These are phyloP conservation scores for Pleoardoris graminearum DNA, from an alignment of 2,329 filamentous ascomycete genomes.

Conservation along the genomic window DNA sequence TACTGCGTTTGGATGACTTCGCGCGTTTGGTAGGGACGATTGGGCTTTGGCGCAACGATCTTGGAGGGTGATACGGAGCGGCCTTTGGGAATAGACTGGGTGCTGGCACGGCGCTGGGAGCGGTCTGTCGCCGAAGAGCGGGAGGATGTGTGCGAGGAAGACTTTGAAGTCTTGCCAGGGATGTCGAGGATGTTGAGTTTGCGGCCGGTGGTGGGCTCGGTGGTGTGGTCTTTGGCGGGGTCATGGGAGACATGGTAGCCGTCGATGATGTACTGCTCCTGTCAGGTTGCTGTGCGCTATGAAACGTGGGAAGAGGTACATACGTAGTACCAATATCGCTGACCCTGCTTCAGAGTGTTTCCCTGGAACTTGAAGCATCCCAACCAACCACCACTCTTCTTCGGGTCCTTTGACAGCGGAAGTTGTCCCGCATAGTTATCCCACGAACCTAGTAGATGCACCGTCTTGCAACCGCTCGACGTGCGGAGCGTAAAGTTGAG, in stretches of 20 bases:
- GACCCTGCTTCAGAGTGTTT: conserved; percentile 79
- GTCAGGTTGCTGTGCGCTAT: conserved; percentile 5
- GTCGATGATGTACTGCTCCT: conserved; percentile 82
- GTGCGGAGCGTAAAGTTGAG: conserved; percentile 95
- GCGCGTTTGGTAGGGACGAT: conserved; percentile 83
- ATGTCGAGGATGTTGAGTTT: conserved; percentile 98
- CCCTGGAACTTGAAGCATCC: conserved; percentile 96
- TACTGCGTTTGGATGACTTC: conserved; percentile 84
- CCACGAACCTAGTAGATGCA: conserved; percentile 97
- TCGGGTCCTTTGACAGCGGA: conserved; percentile 86
- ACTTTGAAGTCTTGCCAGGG: conserved; percentile 58
- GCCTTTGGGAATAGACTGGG: conserved; percentile 78
- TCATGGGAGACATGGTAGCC: conserved; percentile 98
- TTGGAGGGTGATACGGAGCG: conserved; percentile 84
- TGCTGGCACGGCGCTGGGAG: conserved; percentile 56
- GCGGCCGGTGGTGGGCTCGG: conserved; percentile 94
- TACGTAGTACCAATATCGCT: conserved; percentile 98
- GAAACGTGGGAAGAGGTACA: conserved; percentile 24
- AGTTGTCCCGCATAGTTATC: conserved; percentile 96
- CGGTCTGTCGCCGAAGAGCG: conserved; percentile 50
- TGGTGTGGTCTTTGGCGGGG: conserved; percentile 83
- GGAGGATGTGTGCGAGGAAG: conserved; percentile 47
- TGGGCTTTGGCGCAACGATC: conserved; percentile 88
- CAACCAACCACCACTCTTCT: conserved; percentile 90
- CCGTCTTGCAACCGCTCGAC: conserved; percentile 94